Evolutionary conservation across 108 stramenopile genomes (phyloP), one percentile per base, ranked within the genome.

Genomic region (Chaetoceros tenuissimus): DNA sequence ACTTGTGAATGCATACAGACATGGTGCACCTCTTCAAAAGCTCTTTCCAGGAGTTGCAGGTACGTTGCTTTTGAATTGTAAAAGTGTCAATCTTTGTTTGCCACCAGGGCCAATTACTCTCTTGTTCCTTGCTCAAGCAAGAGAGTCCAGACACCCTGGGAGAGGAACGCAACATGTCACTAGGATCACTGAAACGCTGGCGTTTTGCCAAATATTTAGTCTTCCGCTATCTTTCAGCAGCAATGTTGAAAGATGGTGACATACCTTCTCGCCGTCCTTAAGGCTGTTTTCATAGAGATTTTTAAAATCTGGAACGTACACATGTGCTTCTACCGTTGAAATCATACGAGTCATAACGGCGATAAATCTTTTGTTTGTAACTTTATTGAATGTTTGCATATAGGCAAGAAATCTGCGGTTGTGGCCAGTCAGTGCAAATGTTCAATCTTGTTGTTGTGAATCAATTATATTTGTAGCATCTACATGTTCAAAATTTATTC

Each of bases 41-140:
- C 72, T 91, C 22, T 91, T 91, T 55, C 89, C 89, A 47, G 89
- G 89, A 8, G 89, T 91, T 31, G 78, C 89, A 1, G 89, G 89
- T 43, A n/a, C n/a, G n/a, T n/a, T n/a, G n/a, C n/a, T n/a, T n/a
- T n/a, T n/a, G n/a, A n/a, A n/a, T n/a, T n/a, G n/a, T n/a, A n/a
- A n/a, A n/a, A n/a, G n/a, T n/a, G n/a, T n/a, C n/a, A n/a, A n/a
- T n/a, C n/a, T n/a, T n/a, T n/a, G n/a, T n/a, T n/a, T n/a, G n/a
- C n/a, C n/a, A n/a, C 34, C 34, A 40, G 34, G 13, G 34, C 34
- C 34, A 40, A 40, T 40, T 40, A 40, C 34, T 40, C 34, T 40
- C n/a, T n/a, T n/a, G n/a, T 40, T 13, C 5, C 5, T 40, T 10
- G 5, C 13, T 13, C 5, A 40, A 5, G 34, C 5, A 10, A 13